Conservation (phyloP, 331 rosid species). For the Rosa hybrid region DNA sequence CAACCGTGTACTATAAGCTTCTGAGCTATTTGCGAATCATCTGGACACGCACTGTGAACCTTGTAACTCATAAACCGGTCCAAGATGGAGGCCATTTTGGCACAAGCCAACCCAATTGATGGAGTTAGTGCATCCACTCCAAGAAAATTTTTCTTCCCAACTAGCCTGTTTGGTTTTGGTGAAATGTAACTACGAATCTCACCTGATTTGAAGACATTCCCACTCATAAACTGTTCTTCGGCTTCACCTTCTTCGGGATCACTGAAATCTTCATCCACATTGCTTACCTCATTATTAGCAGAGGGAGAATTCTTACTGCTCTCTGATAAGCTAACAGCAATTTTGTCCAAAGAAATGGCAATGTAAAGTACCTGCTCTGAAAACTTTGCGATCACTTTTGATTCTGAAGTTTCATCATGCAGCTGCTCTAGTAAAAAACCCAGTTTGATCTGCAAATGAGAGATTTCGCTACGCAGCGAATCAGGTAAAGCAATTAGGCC, state of each 20-base stretch:
- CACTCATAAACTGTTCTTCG: not conserved
- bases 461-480: conserved; percentile 9
- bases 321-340: conserved; percentile 2
- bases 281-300: conserved; percentile 9
- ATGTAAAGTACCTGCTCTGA: conserved; percentile 21
- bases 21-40: conserved; percentile 10
- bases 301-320: not conserved
- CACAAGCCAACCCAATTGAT: conserved; percentile 25
- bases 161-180: conserved; percentile 24
- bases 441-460: conserved; percentile 21
- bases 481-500: conserved; percentile 1
- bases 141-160: conserved; percentile 25
- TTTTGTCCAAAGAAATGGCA: conserved; percentile 25
- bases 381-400: not conserved
- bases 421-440: conserved; percentile 22
- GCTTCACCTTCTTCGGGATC: conserved; percentile 16
- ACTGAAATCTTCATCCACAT: conserved; percentile 19
- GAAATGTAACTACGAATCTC: conserved; percentile 25
- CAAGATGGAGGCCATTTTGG: conserved; percentile 20
- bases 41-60: conserved; percentile 7
- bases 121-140: conserved; percentile 22
- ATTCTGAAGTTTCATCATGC: conserved; percentile 10
- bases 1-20: conserved; percentile 19
- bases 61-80: conserved; percentile 25
- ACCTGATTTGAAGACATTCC: conserved; percentile 21